Conservation (phyloP, 2,329 filamentous ascomycete species). For the Hymenoscyphus occultus region DNA sequence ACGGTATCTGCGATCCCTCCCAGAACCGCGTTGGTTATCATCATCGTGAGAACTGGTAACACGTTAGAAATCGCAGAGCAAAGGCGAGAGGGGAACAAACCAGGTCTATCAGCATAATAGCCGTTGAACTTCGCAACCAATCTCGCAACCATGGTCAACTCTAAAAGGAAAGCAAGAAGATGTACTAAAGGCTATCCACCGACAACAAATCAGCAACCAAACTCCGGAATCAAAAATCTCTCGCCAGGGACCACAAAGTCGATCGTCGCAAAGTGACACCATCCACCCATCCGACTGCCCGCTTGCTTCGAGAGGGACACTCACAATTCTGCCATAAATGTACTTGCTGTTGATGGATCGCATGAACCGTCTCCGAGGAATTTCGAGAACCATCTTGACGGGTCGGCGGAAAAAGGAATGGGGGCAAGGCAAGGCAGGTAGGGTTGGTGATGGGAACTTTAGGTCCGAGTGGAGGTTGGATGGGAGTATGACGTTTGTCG, state of each 20-base stretch:
- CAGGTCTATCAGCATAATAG: constrained; percentile 87
- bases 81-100: constrained; percentile 46
- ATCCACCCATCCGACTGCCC: too few relatives aligned
- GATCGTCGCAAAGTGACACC: background rate
- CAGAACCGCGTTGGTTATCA: constrained; percentile 96
- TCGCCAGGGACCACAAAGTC: background rate
- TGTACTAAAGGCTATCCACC: constrained; percentile 76
- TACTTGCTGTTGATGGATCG: constrained; percentile 68
- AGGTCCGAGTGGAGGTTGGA: background rate
- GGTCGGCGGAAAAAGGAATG: constrained; percentile 4
- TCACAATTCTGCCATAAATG: constrained; percentile 70
- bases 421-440: constrained; percentile 10
- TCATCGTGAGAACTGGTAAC: constrained; percentile 81
- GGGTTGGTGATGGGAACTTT: constrained; percentile 8
- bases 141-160: constrained; percentile 82
- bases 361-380: constrained; percentile 57
- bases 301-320: constrained; percentile 39
- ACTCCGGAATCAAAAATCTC: constrained; percentile 24
- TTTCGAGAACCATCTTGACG: constrained; percentile 54
- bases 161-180: constrained; percentile 76
- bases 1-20: constrained; percentile 96
- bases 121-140: constrained; percentile 85
- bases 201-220: constrained; percentile 17
- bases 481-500: constrained; percentile 16
- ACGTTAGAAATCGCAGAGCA: constrained; percentile 12